phyloP scores from a whole-genome alignment of 1,284 basidiomycete species.

The Spongiforma sp. region DNA sequence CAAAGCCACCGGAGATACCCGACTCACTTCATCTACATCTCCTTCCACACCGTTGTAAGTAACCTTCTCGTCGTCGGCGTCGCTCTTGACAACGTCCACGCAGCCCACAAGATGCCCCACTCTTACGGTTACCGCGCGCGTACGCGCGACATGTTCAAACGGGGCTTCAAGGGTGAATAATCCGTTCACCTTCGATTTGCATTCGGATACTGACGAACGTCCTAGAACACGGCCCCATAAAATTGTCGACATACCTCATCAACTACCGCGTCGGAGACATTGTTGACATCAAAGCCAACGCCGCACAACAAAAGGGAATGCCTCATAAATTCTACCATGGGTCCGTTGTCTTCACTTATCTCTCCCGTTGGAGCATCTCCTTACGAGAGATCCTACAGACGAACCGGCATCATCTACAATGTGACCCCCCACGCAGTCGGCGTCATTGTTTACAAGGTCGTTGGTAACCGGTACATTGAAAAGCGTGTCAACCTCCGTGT shows the following conservation, averaged over 20 bases:
- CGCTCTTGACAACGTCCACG: constrained; percentile 25
- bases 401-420: constrained; percentile 99
- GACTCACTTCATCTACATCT: constrained; percentile 33
- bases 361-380: neutral
- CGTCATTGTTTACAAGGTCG: constrained; percentile 98
- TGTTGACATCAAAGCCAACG: constrained; percentile 99
- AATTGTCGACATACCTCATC: constrained; percentile 92
- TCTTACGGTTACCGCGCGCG: constrained; percentile 99
- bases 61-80: constrained; percentile 45
- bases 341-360: constrained; percentile 49
- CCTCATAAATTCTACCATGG: constrained; percentile 97
- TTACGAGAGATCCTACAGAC: constrained; percentile 50
- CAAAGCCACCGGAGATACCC: constrained; percentile 48
- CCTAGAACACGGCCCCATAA: constrained; percentile 89
- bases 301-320: constrained; percentile 99
- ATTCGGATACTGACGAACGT: constrained; percentile 24
- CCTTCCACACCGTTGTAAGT: constrained; percentile 44
- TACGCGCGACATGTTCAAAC: constrained; percentile 99
- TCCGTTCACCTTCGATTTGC: neutral
- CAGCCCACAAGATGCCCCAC: constrained; percentile 94
- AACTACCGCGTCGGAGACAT: constrained; percentile 97
- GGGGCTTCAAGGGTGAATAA: constrained; percentile 88
- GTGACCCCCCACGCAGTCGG: constrained; percentile 95
- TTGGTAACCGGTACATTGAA: constrained; percentile 99
- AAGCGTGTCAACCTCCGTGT: constrained; percentile 99